These are phyloP conservation scores for Actinomucor elegans DNA, from an alignment of 371 early-diverging fungal species.

Conservation along the genomic window DNA sequence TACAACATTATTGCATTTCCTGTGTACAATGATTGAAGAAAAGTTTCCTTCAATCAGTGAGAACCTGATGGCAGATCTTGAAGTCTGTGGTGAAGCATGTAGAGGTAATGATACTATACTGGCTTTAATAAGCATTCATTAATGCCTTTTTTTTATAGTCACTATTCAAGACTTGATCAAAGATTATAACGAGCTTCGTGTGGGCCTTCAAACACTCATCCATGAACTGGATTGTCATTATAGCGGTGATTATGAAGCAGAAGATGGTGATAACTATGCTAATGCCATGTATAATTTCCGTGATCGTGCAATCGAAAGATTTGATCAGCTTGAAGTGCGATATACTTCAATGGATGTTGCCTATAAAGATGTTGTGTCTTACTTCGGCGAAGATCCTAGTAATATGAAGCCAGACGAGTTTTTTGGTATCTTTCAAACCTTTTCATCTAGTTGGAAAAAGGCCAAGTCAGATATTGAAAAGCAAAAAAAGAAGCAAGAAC, in stretches of 20 bases:
- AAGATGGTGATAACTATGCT: slow-evolving; percentile 40
- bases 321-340: slow-evolving; percentile 50
- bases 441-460: slow-evolving; percentile 69
- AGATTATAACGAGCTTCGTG: slow-evolving; percentile 61
- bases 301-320: slow-evolving; percentile 44
- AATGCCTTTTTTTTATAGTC: slow-evolving; percentile 27
- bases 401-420: slow-evolving; percentile 87
- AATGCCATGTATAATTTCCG: slow-evolving; percentile 52
- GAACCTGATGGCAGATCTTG: slow-evolving; percentile 65
- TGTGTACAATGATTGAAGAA: slow-evolving; percentile 68
- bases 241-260: slow-evolving; percentile 25
- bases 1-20: slow-evolving; percentile 79
- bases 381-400: slow-evolving; percentile 82
- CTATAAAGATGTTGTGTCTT: slow-evolving; percentile 69
- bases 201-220: slow-evolving; percentile 53
- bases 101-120: slow-evolving; percentile 53
- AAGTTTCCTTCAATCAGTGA: slow-evolving; percentile 63
- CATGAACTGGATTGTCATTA: slow-evolving; percentile 50
- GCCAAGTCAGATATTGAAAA: slow-evolving; percentile 37
- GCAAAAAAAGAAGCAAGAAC: slow-evolving; percentile 36
- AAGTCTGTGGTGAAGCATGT: slow-evolving; percentile 74
- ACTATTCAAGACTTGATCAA: slow-evolving; percentile 58
- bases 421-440: slow-evolving; percentile 85
- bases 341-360: slow-evolving; percentile 63
- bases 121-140: background rate